Conservation (phyloP, 805 yeast species). For the Zygosaccharomyces pseudorouxii region DNA sequence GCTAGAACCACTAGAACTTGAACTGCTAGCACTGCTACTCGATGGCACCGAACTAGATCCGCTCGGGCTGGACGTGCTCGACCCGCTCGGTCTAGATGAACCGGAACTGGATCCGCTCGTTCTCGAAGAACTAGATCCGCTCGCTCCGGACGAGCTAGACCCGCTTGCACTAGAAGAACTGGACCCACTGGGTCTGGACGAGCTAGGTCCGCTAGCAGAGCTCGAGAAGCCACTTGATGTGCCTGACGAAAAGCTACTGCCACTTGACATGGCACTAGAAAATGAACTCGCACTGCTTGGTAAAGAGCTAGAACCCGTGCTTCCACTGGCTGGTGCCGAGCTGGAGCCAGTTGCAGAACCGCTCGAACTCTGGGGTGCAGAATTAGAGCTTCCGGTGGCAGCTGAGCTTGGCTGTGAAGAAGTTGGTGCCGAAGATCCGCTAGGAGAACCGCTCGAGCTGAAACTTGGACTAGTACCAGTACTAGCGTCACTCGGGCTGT, state of each 20-base stretch:
- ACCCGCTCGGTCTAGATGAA: neutral
- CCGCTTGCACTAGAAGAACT: conserved; percentile 1
- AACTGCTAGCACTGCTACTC: neutral
- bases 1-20: neutral
- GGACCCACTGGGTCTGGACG: neutral
- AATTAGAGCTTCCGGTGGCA: neutral
- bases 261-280: neutral
- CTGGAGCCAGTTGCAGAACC: neutral
- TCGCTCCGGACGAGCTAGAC: neutral
- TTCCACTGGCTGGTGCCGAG: neutral
- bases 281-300: neutral
- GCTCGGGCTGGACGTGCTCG: neutral
- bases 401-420: conserved; percentile 1
- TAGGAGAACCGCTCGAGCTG: neutral
- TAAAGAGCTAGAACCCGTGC: neutral
- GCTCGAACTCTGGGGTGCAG: neutral
- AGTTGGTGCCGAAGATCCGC: no score
- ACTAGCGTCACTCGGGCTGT: neutral
- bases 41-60: neutral
- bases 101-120: conserved; percentile 1
- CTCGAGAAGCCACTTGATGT: neutral
- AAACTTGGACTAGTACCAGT: neutral
- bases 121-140: neutral
- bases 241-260: neutral
- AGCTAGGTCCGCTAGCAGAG: neutral